Base-by-base conservation (phyloP, 202 grass and related monocot species). In the Panicum virgatum region DNA sequence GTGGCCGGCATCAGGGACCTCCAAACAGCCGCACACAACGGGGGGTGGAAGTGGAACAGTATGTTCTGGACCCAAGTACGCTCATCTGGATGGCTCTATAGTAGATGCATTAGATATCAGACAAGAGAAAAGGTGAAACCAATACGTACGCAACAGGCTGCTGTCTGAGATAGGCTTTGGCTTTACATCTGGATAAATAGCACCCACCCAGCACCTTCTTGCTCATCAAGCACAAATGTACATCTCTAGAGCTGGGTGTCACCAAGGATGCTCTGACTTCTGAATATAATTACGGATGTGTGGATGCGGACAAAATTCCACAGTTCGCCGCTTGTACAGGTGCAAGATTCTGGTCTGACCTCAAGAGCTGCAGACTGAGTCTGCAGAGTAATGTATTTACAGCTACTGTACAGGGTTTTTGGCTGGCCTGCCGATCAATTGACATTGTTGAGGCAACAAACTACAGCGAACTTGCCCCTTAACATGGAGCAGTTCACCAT, bases 381-480 rank as follows among this genome's bases (percentile, higher is more conserved):
- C 36, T 8, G 29, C 68, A 74, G 26, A 60, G 40, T 68, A 13
- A 84, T 80, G 52, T 72, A 84, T 89, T 91, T 87, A 79, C 87
- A 67, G 70, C 78, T 80, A 76, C 38, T 92, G 81, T 80, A 87
- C 71, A 81, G 26, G 79, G 26, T 62, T 79, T 87, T 78, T 83
- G 52, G 66, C 79, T 78, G 79, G 82, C 54, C 85, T 84, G 20
- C 92, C 92, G 23, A 94, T 94, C 69, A 94, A 80, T 75, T 62
- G 80, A 37, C 89, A 90, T 74, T 92, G 92, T 79, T 94, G 87
- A 64, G 92, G 92, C 66, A 92, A 80, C 82, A 94, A 88, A 81
- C 51, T 86, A 81, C 92, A 94, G 30, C 68, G 80, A 75, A 91
- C 89, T 65, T 92, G 89, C 15, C 89, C 92, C 79, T 92, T 89